These are phyloP conservation scores for Coprinopsis strossmayeri DNA, from an alignment of 768 basidiomycete species.

Conservation along the genomic window DNA sequence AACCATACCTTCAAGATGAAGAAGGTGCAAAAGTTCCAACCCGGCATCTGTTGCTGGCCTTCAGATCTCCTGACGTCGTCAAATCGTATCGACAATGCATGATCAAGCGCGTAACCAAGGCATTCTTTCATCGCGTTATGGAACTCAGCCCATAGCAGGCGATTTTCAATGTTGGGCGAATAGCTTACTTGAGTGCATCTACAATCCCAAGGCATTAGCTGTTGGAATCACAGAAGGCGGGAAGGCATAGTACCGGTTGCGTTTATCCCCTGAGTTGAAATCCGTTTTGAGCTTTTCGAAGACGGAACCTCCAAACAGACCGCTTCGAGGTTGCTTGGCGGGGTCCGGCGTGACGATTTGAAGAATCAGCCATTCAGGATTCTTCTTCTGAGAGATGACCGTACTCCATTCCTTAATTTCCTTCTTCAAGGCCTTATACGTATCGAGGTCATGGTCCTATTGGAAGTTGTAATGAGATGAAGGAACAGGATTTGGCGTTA, in stretches of 20 bases:
- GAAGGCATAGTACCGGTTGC: conserved; percentile 83
- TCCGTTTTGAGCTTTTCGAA: conserved; percentile 88
- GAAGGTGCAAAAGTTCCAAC: conserved; percentile 98
- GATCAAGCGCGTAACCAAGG: conserved; percentile 77
- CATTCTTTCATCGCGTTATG: conserved; percentile 88
- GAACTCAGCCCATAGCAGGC: conserved; percentile 82
- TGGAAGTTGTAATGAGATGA: not conserved
- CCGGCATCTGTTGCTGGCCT: conserved; percentile 83
- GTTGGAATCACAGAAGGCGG: too few species aligned
- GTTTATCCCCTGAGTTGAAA: conserved; percentile 76
- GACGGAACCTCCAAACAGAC: conserved; percentile 79
- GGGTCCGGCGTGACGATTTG: conserved; percentile 73
- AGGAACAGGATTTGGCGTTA: not conserved
- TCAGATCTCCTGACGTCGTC: conserved; percentile 91
- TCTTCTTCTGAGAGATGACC: conserved; percentile 55
- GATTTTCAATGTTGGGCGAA: conserved; percentile 65
- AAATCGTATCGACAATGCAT: conserved; percentile 68
- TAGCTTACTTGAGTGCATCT: conserved; percentile 84
- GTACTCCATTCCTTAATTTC: conserved; percentile 93
- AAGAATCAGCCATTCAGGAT: conserved; percentile 91
- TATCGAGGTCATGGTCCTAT: conserved; percentile 60
- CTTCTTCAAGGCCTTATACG: conserved; percentile 74
- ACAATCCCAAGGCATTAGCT: too few species aligned
- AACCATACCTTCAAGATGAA: conserved; percentile 81
- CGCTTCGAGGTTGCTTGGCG: conserved; percentile 43